Evolutionary conservation across 108 stramenopile genomes (phyloP), one percentile per base, ranked within the genome.

Genomic region (Discostella stelligeroides): DNA sequence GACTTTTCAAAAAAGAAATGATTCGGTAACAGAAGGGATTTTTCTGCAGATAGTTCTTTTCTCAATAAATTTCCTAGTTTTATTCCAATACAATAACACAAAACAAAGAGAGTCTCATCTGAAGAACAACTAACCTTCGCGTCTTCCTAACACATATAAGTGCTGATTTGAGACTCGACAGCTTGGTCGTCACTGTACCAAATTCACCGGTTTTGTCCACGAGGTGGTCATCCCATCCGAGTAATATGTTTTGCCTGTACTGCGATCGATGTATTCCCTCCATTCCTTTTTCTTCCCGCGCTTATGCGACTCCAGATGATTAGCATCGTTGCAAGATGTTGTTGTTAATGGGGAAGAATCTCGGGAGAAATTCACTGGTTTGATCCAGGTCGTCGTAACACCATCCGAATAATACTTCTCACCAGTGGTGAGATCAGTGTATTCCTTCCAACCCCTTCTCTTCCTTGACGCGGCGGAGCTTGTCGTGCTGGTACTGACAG

Each of bases 331-430:
- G 17, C 7, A 24, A 1, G 46, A 47, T n/a, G 5, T 34, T 6
- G 34, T 34, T 1, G 18, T 18, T 8, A 20, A 13, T 20, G 51
- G 51, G 24, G 24, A 24, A 7, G 3, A 24, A 27, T 53, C 51
- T 24, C 25, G 24, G 21, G 14, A 27, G 37, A 38, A 17, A 34
- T 56, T 56, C 14, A 18, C 74, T 24, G 91, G 91, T 53, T 84
- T 86, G 41, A 86, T 84, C 91, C 91, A 92, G 13, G 85, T 88
- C 21, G 91, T 88, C 25, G 68, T 82, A 14, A 76, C 72, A 17
- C 91, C 91, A 80, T 92, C 79, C 5, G 86, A 89, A 64, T 89
- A 92, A 53, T 89, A 89, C 12, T 68, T 81, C 53, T 81, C 86
- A 20, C 91, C 91, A 7, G 84, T 77, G 10, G 50, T 71, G 10